Conservation (phyloP, 305 asterid genomes). For the Andrographis paniculata region DNA sequence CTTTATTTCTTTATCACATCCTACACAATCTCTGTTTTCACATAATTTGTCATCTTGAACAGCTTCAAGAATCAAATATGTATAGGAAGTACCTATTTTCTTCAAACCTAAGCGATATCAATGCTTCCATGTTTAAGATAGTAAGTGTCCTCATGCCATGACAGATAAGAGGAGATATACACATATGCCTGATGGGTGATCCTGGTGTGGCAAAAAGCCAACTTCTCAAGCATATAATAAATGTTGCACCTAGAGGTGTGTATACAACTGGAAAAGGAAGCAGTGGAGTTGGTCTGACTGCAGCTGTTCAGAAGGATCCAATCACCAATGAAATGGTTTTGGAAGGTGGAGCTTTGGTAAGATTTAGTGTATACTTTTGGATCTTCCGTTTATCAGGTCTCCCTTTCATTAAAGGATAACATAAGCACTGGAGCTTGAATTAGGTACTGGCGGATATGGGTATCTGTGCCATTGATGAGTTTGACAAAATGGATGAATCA, state of each 20-base stretch:
- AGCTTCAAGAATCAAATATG: background rate
- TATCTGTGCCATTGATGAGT: slow-evolving; percentile 94
- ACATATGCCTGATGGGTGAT: slow-evolving; percentile 95
- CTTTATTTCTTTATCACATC: background rate
- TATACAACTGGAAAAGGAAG: slow-evolving; percentile 97
- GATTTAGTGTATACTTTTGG: slow-evolving; percentile 15
- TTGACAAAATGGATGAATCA: slow-evolving; percentile 96
- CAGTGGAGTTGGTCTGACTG: slow-evolving; percentile 98
- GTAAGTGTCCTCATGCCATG: slow-evolving; percentile 1
- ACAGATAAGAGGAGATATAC: slow-evolving; percentile 93
- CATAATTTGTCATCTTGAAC: background rate
- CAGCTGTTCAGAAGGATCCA: slow-evolving; percentile 96
- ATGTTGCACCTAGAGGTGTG: slow-evolving; percentile 91
- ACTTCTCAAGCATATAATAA: slow-evolving; percentile 93
- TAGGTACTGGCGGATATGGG: slow-evolving; percentile 99
- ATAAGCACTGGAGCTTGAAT: slow-evolving; percentile 12
- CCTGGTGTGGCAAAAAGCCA: slow-evolving; percentile 99
- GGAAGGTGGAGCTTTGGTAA: slow-evolving; percentile 98
- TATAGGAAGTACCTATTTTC: background rate
- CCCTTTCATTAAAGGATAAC: slow-evolving; percentile 4
- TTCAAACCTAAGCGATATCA: background rate
- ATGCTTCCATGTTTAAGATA: background rate
- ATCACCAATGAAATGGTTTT: slow-evolving; percentile 94
- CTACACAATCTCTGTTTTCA: too few species aligned
- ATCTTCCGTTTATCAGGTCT: slow-evolving; percentile 7